Conservation (phyloP, 345 rosid species). For the Lepidium sativum region DNA sequence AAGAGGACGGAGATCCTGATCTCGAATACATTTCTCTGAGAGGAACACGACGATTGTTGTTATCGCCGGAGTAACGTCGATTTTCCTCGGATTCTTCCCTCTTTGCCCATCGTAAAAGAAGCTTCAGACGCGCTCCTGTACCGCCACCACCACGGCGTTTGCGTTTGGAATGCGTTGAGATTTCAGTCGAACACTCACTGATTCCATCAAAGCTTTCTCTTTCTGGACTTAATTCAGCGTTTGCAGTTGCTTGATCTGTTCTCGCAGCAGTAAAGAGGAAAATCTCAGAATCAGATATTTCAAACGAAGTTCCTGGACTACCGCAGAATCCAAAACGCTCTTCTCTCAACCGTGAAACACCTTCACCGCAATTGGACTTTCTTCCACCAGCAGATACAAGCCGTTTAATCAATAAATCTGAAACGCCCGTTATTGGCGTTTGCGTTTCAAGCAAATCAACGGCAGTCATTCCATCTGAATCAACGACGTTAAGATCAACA, state of each 20-base stretch:
- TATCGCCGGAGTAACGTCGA: slow-evolving; percentile 9
- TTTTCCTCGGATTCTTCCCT: slow-evolving; percentile 33
- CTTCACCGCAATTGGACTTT: slow-evolving; percentile 31
- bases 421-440: slow-evolving; percentile 56
- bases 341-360: slow-evolving; percentile 43
- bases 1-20: slow-evolving; percentile 31
- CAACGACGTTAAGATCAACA: slow-evolving; percentile 54
- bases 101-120: slow-evolving; percentile 58
- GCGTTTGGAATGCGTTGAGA: slow-evolving; percentile 21
- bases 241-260: neutral
- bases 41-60: slow-evolving; percentile 41
- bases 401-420: slow-evolving; percentile 68
- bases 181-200: slow-evolving; percentile 18
- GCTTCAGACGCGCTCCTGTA: slow-evolving; percentile 51
- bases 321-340: slow-evolving; percentile 47
- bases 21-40: slow-evolving; percentile 58
- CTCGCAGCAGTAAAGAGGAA: slow-evolving; percentile 53
- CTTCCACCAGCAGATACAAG: slow-evolving; percentile 78
- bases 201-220: slow-evolving; percentile 24
- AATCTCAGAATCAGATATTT: slow-evolving; percentile 83
- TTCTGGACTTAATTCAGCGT: slow-evolving; percentile 11
- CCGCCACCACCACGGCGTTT: slow-evolving; percentile 12
- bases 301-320: slow-evolving; percentile 83
- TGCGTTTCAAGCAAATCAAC: slow-evolving; percentile 63
- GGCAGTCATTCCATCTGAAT: slow-evolving; percentile 66